phyloP scores from a whole-genome alignment of 2,329 filamentous ascomycete genomes.

The Fusarium avenaceum region DNA sequence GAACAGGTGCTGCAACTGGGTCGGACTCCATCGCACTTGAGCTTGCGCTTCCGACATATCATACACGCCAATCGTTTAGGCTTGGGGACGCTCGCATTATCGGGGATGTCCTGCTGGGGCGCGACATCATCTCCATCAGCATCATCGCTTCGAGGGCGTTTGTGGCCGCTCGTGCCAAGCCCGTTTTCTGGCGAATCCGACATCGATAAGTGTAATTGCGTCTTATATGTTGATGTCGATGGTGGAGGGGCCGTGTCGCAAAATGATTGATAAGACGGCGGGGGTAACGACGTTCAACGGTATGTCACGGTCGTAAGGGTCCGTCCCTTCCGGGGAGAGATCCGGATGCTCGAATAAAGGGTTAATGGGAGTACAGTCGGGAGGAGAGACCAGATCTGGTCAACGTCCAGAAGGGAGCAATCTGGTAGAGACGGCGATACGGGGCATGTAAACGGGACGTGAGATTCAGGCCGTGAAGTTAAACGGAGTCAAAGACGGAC shows the following conservation, averaged over 20 bases:
- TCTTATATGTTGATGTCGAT: slow-evolving; percentile 12
- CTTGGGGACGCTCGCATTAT: slow-evolving; percentile 74
- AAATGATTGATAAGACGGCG: slow-evolving; percentile 33
- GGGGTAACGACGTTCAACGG: slow-evolving; percentile 23
- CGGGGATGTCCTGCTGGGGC: slow-evolving; percentile 59
- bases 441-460: slow-evolving; percentile 24
- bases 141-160: slow-evolving; percentile 49
- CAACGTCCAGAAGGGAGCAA: slow-evolving; percentile 13
- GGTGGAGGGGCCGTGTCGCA: slow-evolving; percentile 19
- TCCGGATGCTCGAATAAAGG: background rate
- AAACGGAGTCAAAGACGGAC: slow-evolving; percentile 33
- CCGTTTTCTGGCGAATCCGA: slow-evolving; percentile 57
- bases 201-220: slow-evolving; percentile 45
- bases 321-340: slow-evolving; percentile 31
- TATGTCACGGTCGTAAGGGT: slow-evolving; percentile 21
- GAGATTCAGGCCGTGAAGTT: slow-evolving; percentile 25
- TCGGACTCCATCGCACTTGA: slow-evolving; percentile 87
- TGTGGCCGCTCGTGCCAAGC: slow-evolving; percentile 52
- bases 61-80: slow-evolving; percentile 96
- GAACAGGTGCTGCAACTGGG: slow-evolving; percentile 92
- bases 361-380: background rate
- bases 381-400: background rate
- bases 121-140: slow-evolving; percentile 53
- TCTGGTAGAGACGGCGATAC: slow-evolving; percentile 14
- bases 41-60: slow-evolving; percentile 91